A percentile compares a stretch with the other conserved stretches of the same genome.
Evolutionary conservation across 2,329 filamentous ascomycete genomes (phyloP).

Genomic region (Botrytis pseudocinerea): DNA sequence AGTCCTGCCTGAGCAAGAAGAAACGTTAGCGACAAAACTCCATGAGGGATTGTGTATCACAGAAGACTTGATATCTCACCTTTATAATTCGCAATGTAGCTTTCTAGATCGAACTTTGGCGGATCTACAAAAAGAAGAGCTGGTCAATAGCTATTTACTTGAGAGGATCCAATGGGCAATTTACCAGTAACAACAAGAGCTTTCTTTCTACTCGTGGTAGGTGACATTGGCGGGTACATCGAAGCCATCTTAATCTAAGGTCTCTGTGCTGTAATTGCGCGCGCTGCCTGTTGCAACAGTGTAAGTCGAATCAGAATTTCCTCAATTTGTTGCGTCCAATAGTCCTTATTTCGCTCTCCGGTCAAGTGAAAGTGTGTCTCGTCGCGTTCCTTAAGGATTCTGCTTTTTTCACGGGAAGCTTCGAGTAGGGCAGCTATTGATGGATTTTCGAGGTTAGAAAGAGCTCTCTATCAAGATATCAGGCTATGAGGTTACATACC

Average conservation of each 20-base stretch:
- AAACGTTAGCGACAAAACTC: conserved; percentile 19
- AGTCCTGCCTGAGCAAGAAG: conserved; percentile 65
- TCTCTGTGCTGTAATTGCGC: neutral
- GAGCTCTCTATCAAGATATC: neutral
- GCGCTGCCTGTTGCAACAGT: neutral
- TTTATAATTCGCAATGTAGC: conserved; percentile 86
- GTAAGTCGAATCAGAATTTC: neutral
- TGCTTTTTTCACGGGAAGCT: neutral
- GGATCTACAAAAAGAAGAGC: conserved; percentile 37
- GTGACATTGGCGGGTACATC: conserved; percentile 20
- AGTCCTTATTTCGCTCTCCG: neutral
- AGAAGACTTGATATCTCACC: conserved; percentile 52
- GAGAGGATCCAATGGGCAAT: neutral
- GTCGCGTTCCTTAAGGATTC: neutral
- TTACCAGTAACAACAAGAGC: conserved; percentile 30
- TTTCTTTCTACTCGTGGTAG: conserved; percentile 29
- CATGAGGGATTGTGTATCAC: neutral
- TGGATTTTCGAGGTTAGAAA: conserved; percentile 8
- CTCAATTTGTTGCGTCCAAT: neutral
- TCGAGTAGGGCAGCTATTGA: neutral
- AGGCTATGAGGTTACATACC: neutral
- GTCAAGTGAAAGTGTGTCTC: neutral
- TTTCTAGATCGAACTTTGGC: conserved; percentile 88
- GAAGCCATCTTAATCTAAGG: conserved; percentile 12
- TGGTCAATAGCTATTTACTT: conserved; percentile 20